A percentile compares a stretch with the other conserved stretches of the same genome.
Conservation (phyloP, 345 rosid species). For the Ceriops decandra region DNA sequence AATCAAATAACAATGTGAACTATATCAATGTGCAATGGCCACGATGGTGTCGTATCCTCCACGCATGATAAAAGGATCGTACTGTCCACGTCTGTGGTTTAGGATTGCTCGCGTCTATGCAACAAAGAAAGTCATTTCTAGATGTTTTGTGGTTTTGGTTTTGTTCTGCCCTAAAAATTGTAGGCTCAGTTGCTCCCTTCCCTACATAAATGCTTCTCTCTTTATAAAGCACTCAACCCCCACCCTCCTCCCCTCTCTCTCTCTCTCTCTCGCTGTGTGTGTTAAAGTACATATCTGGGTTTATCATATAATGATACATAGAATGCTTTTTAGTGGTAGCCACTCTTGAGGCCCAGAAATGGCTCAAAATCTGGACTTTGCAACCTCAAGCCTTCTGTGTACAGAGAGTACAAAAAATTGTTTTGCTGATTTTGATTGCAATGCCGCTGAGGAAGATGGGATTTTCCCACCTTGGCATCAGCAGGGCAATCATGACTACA, state of each 20-base stretch:
- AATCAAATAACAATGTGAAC: too few relatives aligned
- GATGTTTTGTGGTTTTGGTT: background rate
- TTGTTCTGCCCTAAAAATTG: background rate
- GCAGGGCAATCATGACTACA: conserved; percentile 14
- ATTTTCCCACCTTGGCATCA: background rate
- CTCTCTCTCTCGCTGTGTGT: background rate
- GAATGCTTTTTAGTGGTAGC: background rate
- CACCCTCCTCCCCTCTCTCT: background rate
- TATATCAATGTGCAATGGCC: too few relatives aligned
- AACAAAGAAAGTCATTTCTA: too few relatives aligned
- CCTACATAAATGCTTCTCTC: background rate
- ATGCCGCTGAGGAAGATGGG: conserved; percentile 9
- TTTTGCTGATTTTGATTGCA: conserved; percentile 35
- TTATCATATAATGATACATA: background rate
- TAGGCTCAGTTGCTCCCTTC: background rate
- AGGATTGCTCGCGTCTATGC: too few relatives aligned
- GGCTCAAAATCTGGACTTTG: conserved; percentile 51
- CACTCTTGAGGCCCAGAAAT: conserved; percentile 10
- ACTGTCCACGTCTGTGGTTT: too few relatives aligned
- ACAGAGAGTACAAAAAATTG: conserved; percentile 36
- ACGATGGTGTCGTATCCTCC: too few relatives aligned
- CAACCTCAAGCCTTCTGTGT: conserved; percentile 43
- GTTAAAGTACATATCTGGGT: too few relatives aligned
- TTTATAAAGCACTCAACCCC: background rate
- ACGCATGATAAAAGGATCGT: too few relatives aligned